Percentiles rank a stretch among this genome's conserved stretches.
These are phyloP conservation scores for Fusarium sp. DNA, from an alignment of 2,329 filamentous ascomycete species.

Conservation along the genomic window DNA sequence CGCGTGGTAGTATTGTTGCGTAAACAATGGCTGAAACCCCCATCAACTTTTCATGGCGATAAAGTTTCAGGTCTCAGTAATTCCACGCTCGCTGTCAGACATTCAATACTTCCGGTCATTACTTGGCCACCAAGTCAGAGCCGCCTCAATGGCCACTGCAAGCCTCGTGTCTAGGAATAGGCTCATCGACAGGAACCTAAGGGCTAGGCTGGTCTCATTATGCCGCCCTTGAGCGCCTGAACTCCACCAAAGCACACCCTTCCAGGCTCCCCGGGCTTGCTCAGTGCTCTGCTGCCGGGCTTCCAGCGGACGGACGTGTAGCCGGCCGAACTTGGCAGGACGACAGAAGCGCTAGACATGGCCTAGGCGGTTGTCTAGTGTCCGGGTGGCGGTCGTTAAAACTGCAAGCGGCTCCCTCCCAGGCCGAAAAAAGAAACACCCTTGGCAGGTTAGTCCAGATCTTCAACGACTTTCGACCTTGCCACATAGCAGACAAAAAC, in stretches of 20 bases:
- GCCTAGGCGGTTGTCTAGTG: constrained; percentile 24
- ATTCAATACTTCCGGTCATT: constrained; percentile 22
- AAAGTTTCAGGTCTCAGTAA: constrained; percentile 25
- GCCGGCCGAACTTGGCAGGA: constrained; percentile 37
- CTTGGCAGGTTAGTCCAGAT: constrained; percentile 30
- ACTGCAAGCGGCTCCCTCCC: constrained; percentile 43
- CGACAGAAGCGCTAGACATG: constrained; percentile 32
- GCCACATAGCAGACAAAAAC: constrained; percentile 35
- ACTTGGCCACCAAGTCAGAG: constrained; percentile 23
- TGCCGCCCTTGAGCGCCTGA: constrained; percentile 38
- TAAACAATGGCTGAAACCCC: constrained; percentile 38
- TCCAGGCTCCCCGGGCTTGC: constrained; percentile 26
- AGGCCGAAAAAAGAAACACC: constrained; percentile 45
- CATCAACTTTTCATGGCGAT: constrained; percentile 30
- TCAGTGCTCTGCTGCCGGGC: constrained; percentile 15
- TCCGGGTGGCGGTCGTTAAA: constrained; percentile 41
- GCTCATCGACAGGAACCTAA: constrained; percentile 11
- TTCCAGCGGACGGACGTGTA: constrained; percentile 19
- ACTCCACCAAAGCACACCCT: constrained; percentile 31
- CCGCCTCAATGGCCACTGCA: constrained; percentile 19
- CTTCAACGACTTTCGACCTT: constrained; percentile 29
- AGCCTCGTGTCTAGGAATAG: constrained; percentile 29
- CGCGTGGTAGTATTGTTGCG: constrained; percentile 5
- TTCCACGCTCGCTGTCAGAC: constrained; percentile 29
- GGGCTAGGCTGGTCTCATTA: constrained; percentile 35